Percentiles rank a stretch among this genome's conserved stretches.
Evolutionary conservation across 192 early-diverging fungal species (phyloP).

Genomic region (Coemansia sp.): DNA sequence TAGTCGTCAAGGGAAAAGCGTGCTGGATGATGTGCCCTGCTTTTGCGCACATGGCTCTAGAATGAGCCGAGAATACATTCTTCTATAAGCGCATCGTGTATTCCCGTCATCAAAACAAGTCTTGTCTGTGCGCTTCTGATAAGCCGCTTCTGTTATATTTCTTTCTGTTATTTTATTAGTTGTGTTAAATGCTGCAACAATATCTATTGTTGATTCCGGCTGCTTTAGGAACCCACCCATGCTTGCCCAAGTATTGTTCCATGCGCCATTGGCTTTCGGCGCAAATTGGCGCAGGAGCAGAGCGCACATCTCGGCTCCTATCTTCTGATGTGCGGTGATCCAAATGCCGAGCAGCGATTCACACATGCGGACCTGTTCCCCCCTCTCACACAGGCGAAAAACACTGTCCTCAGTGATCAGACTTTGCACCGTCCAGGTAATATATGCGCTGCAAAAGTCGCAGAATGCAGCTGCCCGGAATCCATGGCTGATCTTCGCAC

Average conservation of each 20-base stretch:
- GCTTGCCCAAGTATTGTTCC: background rate
- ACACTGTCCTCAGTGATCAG: background rate
- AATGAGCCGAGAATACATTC: background rate
- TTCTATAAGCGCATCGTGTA: too few relatives aligned
- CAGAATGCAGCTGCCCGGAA: conserved; percentile 6
- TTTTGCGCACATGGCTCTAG: background rate
- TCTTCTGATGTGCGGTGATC: background rate
- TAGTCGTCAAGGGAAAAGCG: too few relatives aligned
- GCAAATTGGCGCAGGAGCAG: background rate
- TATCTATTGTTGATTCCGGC: conserved; percentile 8
- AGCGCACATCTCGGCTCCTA: background rate
- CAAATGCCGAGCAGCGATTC: background rate
- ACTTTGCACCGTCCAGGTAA: conserved; percentile 7
- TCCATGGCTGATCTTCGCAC: conserved; percentile 11
- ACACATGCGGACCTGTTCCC: background rate
- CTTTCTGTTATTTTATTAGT: background rate
- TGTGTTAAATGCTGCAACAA: conserved; percentile 8
- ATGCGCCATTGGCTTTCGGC: background rate
- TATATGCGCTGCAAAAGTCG: conserved; percentile 14
- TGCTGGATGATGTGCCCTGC: too few relatives aligned
- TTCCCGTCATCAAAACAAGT: too few relatives aligned
- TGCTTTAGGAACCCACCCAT: background rate
- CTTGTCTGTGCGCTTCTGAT: background rate
- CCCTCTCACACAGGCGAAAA: background rate
- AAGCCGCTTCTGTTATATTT: background rate